phyloP scores from a whole-genome alignment of 2,329 filamentous ascomycete species.

The Rasamsonia emersonii region DNA sequence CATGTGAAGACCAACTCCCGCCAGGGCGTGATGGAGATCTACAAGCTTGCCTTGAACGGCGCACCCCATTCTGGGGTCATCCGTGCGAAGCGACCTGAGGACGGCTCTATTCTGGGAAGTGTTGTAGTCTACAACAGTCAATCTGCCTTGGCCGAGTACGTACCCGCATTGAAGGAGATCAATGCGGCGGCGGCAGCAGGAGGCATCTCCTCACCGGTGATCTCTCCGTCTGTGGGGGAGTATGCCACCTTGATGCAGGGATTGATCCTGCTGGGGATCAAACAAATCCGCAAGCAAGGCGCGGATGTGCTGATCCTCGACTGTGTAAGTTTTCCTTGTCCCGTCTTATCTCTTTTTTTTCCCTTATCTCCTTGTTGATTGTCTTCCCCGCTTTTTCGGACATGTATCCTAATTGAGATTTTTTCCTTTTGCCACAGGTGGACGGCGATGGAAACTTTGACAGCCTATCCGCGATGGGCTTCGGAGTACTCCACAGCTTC shows the following conservation, averaged over 20 bases:
- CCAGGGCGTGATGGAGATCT: conserved; percentile 73
- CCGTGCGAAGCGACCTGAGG: conserved; percentile 63
- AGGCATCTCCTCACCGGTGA: conserved; percentile 72
- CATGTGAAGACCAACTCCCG: conserved; percentile 66
- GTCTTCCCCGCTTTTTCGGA: neutral
- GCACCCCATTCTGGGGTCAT: conserved; percentile 70
- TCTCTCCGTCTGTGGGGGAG: conserved; percentile 58
- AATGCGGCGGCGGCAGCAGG: conserved; percentile 49
- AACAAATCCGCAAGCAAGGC: conserved; percentile 72
- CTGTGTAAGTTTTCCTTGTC: conserved; percentile 53
- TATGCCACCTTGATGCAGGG: conserved; percentile 69
- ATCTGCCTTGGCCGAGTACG: conserved; percentile 58
- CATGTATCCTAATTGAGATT: neutral
- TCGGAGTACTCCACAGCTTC: conserved; percentile 68
- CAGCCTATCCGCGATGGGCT: conserved; percentile 69
- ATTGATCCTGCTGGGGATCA: conserved; percentile 68
- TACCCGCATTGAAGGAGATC: conserved; percentile 58
- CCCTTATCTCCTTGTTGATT: neutral
- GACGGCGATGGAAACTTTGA: conserved; percentile 65
- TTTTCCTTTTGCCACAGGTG: too few relatives aligned
- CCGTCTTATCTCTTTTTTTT: conserved; percentile 2
- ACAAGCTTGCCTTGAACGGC: conserved; percentile 64
- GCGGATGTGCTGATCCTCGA: conserved; percentile 66
- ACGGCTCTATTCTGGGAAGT: conserved; percentile 63
- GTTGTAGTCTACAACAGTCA: conserved; percentile 69